Evolutionary conservation across 495 filamentous ascomycete genomes (phyloP), one percentile per base, ranked within the genome.

Genomic region (Trichocladium uniseriatum): DNA sequence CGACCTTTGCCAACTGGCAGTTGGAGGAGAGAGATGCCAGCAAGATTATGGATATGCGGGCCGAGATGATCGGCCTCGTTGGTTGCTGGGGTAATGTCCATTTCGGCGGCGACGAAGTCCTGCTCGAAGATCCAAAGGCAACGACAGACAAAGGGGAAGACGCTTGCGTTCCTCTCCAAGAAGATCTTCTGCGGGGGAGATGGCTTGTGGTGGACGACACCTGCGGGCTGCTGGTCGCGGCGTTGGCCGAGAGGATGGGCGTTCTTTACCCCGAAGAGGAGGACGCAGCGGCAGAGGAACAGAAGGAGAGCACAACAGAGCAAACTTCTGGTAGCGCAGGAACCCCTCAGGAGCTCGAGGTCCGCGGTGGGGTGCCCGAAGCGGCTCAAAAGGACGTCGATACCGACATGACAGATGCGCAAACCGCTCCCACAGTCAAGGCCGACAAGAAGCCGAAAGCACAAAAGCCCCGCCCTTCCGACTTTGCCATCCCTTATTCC

Each of bases 141-240:
- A 55, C 48, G 14, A 43, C 43, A 6, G 59, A 59, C 9, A 51
- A 59, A 29, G 59, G 61, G 0, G 57, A 57, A 9, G 62, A 65
- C 35, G 59, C 60, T 0, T 41, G 49, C 3, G 47, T 55, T 10
- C 32, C 42, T 19, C 15, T 59, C 15, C 51, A 55, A 21, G 51
- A 49, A 18, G 59, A 57, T 28, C 42, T 38, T 39, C 56, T 58
- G 53, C 61, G 49, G 21, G 90, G 89, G 6, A 76, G 88, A 44
- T 98, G 90, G 78, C 75, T 95, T 1, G 80, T 92, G 5, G 76
- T 96, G 1, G 92, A 98, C 59, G 92, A 98, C 44, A 92, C 87
- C 0, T 84, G 87, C 7, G 92, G 92, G 0, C 66, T 97, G 20
- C 61, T 98, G 8, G 80, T 91, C 1, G 89, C 89, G 0, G 87